Conservation (phyloP, 2,329 filamentous ascomycete species). For the Fusarium dlaminii region DNA sequence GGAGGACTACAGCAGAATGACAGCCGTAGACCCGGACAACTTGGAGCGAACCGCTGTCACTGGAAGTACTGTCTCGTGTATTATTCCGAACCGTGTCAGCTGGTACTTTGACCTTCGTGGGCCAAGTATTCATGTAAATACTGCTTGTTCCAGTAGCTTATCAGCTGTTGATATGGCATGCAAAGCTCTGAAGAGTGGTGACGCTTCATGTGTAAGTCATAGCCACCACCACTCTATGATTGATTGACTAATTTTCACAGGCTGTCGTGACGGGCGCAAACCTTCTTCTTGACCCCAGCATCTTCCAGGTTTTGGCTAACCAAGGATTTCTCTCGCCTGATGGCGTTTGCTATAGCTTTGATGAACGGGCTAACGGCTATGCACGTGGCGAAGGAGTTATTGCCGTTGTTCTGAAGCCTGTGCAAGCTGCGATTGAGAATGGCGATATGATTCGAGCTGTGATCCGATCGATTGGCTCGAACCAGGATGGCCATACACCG, state of each 20-base stretch:
- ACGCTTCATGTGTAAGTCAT: conserved; percentile 42
- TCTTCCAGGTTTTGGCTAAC: conserved; percentile 22
- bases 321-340: conserved; percentile 58
- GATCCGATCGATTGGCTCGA: conserved; percentile 40
- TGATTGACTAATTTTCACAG: neutral
- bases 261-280: conserved; percentile 33
- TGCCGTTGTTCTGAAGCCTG: conserved; percentile 59
- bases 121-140: conserved; percentile 30
- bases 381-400: conserved; percentile 41
- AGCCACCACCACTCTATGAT: fast-evolving
- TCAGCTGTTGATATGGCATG: conserved; percentile 28
- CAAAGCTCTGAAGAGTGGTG: conserved; percentile 54
- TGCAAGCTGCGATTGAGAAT: conserved; percentile 56
- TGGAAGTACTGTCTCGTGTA: conserved; percentile 16
- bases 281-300: conserved; percentile 26
- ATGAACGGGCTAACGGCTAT: conserved; percentile 46
- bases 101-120: conserved; percentile 47
- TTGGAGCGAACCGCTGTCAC: conserved; percentile 45
- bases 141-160: conserved; percentile 30
- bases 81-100: conserved; percentile 53
- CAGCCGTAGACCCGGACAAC: conserved; percentile 48
- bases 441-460: conserved; percentile 52
- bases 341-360: conserved; percentile 46
- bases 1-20: conserved; percentile 49
- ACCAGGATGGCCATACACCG: conserved; percentile 54